phyloP scores from a whole-genome alignment of 202 grass and related monocot species.

The Dendrocalamus latiflorus region DNA sequence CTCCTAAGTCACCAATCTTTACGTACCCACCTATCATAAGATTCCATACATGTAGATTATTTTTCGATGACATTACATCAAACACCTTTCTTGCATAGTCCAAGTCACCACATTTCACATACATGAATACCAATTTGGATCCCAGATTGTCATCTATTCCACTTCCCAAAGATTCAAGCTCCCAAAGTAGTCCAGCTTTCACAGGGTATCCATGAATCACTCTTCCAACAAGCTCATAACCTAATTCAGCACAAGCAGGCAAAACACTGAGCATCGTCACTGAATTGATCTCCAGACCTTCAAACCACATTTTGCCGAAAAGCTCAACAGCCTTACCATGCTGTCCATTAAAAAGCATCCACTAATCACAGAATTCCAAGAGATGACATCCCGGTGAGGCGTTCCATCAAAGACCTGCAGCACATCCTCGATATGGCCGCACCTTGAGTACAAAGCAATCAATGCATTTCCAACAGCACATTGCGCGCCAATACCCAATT shows the following conservation, averaged over 20 bases:
- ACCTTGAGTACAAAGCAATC: slow-evolving; percentile 61
- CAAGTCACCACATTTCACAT: slow-evolving; percentile 66
- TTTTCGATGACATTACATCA: slow-evolving; percentile 40
- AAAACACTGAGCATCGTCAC: slow-evolving; percentile 60
- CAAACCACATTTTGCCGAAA: slow-evolving; percentile 49
- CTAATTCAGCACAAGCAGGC: slow-evolving; percentile 55
- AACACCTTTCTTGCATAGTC: slow-evolving; percentile 55
- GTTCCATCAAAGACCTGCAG: slow-evolving; percentile 52
- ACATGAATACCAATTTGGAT: slow-evolving; percentile 77
- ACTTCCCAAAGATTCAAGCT: slow-evolving; percentile 26
- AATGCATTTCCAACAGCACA: slow-evolving; percentile 69
- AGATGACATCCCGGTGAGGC: slow-evolving; percentile 55
- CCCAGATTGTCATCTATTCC: slow-evolving; percentile 48
- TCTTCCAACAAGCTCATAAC: slow-evolving; percentile 46
- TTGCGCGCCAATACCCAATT: slow-evolving; percentile 48
- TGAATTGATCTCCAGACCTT: slow-evolving; percentile 42
- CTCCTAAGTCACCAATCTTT: slow-evolving; percentile 50
- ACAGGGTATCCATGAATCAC: slow-evolving; percentile 64
- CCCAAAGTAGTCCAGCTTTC: slow-evolving; percentile 44
- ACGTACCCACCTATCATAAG: slow-evolving; percentile 60
- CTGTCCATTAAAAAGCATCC: slow-evolving; percentile 66
- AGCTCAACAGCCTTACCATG: slow-evolving; percentile 37
- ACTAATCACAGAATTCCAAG: slow-evolving; percentile 81
- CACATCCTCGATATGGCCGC: slow-evolving; percentile 34
- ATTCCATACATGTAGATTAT: slow-evolving; percentile 51